Conservation (phyloP, 768 basidiomycete genomes). For the Collybia sordida region DNA sequence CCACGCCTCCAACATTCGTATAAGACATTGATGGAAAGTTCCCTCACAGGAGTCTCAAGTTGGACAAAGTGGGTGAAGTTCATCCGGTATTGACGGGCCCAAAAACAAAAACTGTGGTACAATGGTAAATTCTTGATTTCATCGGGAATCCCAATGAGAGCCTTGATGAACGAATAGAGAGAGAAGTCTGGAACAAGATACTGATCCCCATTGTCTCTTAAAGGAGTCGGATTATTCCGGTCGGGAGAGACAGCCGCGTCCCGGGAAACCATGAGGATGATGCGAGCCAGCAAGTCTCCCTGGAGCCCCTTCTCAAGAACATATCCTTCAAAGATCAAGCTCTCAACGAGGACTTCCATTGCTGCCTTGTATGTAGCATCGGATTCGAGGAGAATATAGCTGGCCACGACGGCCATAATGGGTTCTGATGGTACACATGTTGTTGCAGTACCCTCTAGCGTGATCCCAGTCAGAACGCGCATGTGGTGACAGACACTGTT, state of each 20-base stretch:
- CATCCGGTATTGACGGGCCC: background rate
- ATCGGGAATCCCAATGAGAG: background rate
- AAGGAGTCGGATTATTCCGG: background rate
- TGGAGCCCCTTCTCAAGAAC: background rate
- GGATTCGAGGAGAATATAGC: background rate
- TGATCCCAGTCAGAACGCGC: background rate
- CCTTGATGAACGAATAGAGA: background rate
- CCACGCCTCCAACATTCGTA: background rate
- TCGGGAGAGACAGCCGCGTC: background rate
- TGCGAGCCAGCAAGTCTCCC: background rate
- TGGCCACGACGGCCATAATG: background rate
- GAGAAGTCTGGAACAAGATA: background rate
- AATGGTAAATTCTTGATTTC: background rate
- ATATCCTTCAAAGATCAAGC: background rate
- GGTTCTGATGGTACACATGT: background rate
- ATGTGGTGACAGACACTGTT: background rate
- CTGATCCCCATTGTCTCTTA: no score
- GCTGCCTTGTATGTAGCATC: background rate
- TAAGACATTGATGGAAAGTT: background rate
- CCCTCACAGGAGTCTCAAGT: background rate
- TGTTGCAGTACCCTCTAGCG: background rate
- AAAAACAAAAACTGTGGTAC: background rate
- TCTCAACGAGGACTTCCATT: background rate
- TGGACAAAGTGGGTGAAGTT: constrained; percentile 1
- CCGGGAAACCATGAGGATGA: background rate